Evolutionary conservation across 768 basidiomycete species (phyloP).

Genomic region (Trichaptum fuscoviolaceum): DNA sequence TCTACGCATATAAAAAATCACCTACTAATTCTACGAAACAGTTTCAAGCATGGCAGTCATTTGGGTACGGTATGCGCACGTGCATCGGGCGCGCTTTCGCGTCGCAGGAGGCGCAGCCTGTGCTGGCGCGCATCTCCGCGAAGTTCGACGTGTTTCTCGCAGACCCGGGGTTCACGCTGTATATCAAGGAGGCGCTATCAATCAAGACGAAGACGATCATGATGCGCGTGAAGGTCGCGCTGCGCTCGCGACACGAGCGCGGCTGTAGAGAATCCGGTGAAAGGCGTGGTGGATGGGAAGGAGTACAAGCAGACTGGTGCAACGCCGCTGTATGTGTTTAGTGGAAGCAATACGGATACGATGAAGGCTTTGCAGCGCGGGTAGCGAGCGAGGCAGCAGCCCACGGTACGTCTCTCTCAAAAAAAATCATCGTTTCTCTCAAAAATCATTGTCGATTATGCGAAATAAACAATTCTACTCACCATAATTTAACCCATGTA

Average conservation of each 20-base stretch:
- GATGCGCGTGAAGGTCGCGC: slow-evolving; percentile 36
- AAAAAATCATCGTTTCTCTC: too few species aligned
- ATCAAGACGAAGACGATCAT: slow-evolving; percentile 41
- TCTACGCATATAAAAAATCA: neutral
- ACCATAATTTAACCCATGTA: too few species aligned
- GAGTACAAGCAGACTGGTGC: neutral
- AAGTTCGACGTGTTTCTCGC: slow-evolving; percentile 40
- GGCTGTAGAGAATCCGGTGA: neutral
- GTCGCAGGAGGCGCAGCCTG: slow-evolving; percentile 41
- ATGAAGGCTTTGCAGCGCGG: slow-evolving; percentile 43
- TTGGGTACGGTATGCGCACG: slow-evolving; percentile 23
- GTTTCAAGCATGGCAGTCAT: slow-evolving; percentile 41
- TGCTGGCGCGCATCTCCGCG: slow-evolving; percentile 36
- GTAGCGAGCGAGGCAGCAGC: slow-evolving; percentile 33
- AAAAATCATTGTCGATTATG: too few species aligned
- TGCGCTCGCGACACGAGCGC: slow-evolving; percentile 18
- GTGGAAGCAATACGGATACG: slow-evolving; percentile 44
- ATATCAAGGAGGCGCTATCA: slow-evolving; percentile 40
- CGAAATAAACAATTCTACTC: too few species aligned
- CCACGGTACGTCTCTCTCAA: slow-evolving; percentile 35
- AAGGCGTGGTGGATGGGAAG: neutral
- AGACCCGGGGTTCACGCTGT: slow-evolving; percentile 39
- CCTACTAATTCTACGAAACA: slow-evolving; percentile 10
- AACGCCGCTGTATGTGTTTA: slow-evolving; percentile 32
- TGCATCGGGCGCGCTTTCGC: slow-evolving; percentile 40